Base-by-base conservation (phyloP, 495 filamentous ascomycete genomes). In the Daldinia concentrica region DNA sequence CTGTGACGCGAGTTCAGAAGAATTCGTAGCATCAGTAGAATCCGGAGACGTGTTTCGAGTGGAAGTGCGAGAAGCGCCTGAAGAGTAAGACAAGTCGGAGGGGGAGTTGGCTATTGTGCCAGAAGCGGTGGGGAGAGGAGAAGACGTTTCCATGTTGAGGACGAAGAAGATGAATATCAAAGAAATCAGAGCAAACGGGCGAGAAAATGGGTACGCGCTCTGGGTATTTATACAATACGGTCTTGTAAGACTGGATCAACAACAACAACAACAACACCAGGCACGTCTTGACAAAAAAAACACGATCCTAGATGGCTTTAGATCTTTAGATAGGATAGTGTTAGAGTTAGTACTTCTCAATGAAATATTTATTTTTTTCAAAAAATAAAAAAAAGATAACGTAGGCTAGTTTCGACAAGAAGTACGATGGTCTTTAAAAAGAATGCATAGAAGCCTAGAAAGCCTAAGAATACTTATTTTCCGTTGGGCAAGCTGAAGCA, bases 171-270 rank as follows among this genome's bases (percentile, higher is more conserved):
- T 22, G 36, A 67, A 64, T 64, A 72, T 76, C 68, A 78, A 78
- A 66, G 64, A 58, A 66, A 32, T 19, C 43, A 54, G 58, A 66
- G 64, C 76, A 78, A 78, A 78, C 76, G 71, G 66, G 52, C 22
- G 51, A 55, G 62, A 30, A 37, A 67, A 66, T 66, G 69, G 68
- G 62, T 57, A 69, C 58, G 57, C 29, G 69, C 65, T 71, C 50
- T 69, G 60, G 57, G 57, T 43, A 64, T 74, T 64, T 71, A 68
- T 71, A 74, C 68, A 60, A 68, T 71, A 74, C 68, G 57, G 43
- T 39, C 64, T 58, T 51, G 52, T 26, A 9, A 61, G 37, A 41
- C 37, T 41, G 63, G 32, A 36, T 50, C 51, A 65, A 64, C 64
- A 61, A 68, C 30, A 56, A 12, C 37, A 58, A 41, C 51, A 65